Percentiles rank a stretch among this genome's conserved stretches.
These are phyloP conservation scores for Chaetoscypha palmicola DNA, from an alignment of 2,329 filamentous ascomycete species.

Conservation along the genomic window DNA sequence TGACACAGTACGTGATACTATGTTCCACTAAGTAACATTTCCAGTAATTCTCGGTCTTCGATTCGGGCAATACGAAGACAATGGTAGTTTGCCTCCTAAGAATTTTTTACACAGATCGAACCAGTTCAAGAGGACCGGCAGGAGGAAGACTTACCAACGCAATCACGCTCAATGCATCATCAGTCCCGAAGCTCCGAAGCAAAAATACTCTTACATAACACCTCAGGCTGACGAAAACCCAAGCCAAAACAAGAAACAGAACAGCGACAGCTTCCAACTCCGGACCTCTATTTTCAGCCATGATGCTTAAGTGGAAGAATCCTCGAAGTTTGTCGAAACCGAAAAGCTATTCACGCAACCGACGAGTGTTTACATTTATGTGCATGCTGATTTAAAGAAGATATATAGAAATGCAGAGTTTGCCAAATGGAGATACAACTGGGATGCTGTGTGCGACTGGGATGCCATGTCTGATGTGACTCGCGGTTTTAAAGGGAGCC, in stretches of 20 bases:
- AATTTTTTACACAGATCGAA: too few species aligned
- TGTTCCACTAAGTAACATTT: too few species aligned
- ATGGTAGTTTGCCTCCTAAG: too few species aligned
- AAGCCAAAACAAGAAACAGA: conserved; percentile 32
- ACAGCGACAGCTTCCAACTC: conserved; percentile 31
- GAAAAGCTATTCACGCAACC: not conserved
- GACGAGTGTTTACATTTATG: too few species aligned
- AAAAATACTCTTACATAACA: conserved; percentile 22
- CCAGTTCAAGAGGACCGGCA: not conserved
- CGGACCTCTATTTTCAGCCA: conserved; percentile 14
- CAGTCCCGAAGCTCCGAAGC: conserved; percentile 25
- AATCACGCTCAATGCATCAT: conserved; percentile 21
- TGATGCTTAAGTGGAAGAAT: too few species aligned
- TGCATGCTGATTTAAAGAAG: too few species aligned
- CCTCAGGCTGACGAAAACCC: conserved; percentile 21
- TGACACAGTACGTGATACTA: too few species aligned
- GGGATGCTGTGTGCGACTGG: not conserved
- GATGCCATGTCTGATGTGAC: not conserved
- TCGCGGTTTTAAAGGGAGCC: not conserved
- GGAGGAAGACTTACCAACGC: conserved; percentile 17
- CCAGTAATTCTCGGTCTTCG: too few species aligned
- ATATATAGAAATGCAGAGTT: not conserved
- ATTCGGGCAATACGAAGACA: too few species aligned
- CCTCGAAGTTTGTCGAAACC: too few species aligned
- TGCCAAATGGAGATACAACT: not conserved